Evolutionary conservation across 164 flowering plant species (phyloP).

Genomic region (Platanus orientalis): DNA sequence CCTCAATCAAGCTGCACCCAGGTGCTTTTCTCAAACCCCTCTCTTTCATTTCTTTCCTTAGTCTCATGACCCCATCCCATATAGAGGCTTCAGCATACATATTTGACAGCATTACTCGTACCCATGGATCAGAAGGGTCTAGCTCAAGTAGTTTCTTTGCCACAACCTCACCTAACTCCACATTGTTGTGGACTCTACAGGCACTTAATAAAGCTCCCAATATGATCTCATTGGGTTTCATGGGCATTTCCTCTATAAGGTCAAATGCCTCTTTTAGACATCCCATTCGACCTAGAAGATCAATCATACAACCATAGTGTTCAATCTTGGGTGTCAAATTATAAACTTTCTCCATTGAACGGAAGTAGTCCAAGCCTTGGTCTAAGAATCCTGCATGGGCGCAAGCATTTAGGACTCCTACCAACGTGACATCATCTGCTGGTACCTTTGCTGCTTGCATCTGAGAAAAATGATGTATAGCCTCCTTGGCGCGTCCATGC

Average conservation of each 20-base stretch:
- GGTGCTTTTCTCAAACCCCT: slow-evolving; percentile 22
- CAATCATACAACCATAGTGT: slow-evolving; percentile 31
- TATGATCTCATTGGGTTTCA: slow-evolving; percentile 26
- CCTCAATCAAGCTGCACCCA: slow-evolving; percentile 28
- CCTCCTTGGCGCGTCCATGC: slow-evolving; percentile 25
- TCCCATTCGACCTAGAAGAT: slow-evolving; percentile 30
- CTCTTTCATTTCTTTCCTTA: slow-evolving; percentile 30
- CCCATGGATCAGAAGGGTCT: slow-evolving; percentile 30
- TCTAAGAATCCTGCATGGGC: slow-evolving; percentile 29
- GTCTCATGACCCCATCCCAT: slow-evolving; percentile 26
- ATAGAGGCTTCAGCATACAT: slow-evolving; percentile 26
- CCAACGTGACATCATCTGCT: slow-evolving; percentile 22
- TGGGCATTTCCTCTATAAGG: slow-evolving; percentile 25
- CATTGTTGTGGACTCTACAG: slow-evolving; percentile 31
- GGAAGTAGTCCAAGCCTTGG: slow-evolving; percentile 17
- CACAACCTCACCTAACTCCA: slow-evolving; percentile 25
- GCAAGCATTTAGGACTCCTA: slow-evolving; percentile 31
- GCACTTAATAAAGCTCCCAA: slow-evolving; percentile 31
- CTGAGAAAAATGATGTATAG: slow-evolving; percentile 13
- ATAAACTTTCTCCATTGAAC: slow-evolving; percentile 16
- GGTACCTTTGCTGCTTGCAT: slow-evolving; percentile 18
- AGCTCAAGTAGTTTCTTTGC: slow-evolving; percentile 25
- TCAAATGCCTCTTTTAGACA: slow-evolving; percentile 18
- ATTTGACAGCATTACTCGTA: slow-evolving; percentile 24
- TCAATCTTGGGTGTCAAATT: slow-evolving; percentile 20